Conservation (phyloP, 2,329 filamentous ascomycete species). For the Cladosporium sp. region DNA sequence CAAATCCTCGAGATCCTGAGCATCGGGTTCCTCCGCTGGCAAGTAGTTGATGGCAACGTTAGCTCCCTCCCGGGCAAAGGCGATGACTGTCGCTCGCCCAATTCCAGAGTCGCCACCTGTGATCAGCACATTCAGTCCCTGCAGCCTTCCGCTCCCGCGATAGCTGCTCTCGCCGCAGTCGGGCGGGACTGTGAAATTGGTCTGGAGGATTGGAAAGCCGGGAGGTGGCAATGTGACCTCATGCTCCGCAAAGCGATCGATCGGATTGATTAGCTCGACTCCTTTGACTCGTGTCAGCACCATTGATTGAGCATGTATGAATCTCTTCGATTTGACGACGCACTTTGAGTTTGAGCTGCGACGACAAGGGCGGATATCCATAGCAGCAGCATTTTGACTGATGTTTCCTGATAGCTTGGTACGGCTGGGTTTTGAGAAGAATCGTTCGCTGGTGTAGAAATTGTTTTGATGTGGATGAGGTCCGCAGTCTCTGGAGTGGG, state of each 20-base stretch:
- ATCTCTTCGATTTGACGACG: background rate
- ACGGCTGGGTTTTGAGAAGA: background rate
- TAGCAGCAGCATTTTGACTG: background rate
- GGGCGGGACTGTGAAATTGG: background rate
- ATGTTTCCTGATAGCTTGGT: background rate
- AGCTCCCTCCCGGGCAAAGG: slow-evolving; percentile 62
- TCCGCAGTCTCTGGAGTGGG: background rate
- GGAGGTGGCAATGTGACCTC: background rate
- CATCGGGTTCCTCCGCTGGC: slow-evolving; percentile 57
- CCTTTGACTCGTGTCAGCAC: background rate
- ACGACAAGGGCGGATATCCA: background rate
- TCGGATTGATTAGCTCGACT: background rate
- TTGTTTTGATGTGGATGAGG: background rate
- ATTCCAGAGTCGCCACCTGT: background rate
- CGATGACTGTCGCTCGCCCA: background rate
- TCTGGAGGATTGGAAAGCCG: background rate
- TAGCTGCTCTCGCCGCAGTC: background rate
- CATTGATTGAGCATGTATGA: background rate
- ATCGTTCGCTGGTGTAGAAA: background rate
- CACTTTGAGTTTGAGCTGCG: background rate
- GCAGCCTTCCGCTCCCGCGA: background rate
- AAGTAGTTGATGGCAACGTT: slow-evolving; percentile 72
- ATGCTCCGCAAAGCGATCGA: background rate
- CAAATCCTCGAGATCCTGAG: slow-evolving; percentile 55
- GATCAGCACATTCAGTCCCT: background rate